A percentile compares a stretch with the other conserved stretches of the same genome.
Conservation (phyloP, 345 rosid genomes). For the Capsella bursapastoris region DNA sequence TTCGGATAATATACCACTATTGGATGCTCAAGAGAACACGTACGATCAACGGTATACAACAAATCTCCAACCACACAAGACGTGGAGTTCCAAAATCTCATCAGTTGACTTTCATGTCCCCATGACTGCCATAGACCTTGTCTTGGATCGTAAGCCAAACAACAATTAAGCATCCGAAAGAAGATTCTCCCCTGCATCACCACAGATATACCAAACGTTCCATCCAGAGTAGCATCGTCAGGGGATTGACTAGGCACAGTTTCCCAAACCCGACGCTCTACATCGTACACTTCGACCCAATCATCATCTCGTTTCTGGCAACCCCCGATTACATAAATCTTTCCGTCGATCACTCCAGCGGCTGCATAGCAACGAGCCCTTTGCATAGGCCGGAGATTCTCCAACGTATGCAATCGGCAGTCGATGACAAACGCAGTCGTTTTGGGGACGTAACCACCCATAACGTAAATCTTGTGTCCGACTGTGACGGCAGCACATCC, state of each 20-base stretch:
- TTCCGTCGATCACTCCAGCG: slow-evolving; percentile 11
- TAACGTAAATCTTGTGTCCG: neutral
- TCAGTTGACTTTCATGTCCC: neutral
- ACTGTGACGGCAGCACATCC: slow-evolving; percentile 7
- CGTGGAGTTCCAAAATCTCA: neutral
- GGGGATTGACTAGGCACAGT: neutral
- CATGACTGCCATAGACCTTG: neutral
- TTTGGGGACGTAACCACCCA: slow-evolving; percentile 6
- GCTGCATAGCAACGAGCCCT: neutral
- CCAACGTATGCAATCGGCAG: neutral
- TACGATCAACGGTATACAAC: neutral
- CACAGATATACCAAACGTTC: neutral
- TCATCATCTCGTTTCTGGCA: neutral
- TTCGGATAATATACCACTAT: neutral
- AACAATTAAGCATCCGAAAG: neutral
- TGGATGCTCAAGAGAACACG: neutral
- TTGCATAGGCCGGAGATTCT: neutral
- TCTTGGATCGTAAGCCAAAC: neutral
- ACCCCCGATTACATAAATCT: slow-evolving; percentile 19
- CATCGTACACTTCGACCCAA: slow-evolving; percentile 1
- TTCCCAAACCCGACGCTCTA: neutral
- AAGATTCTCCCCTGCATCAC: neutral
- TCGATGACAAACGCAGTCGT: neutral
- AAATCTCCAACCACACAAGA: neutral
- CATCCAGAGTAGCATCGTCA: neutral